Evolutionary conservation across 2,329 filamentous ascomycete genomes (phyloP).

Genomic region (Fusarium sp.): DNA sequence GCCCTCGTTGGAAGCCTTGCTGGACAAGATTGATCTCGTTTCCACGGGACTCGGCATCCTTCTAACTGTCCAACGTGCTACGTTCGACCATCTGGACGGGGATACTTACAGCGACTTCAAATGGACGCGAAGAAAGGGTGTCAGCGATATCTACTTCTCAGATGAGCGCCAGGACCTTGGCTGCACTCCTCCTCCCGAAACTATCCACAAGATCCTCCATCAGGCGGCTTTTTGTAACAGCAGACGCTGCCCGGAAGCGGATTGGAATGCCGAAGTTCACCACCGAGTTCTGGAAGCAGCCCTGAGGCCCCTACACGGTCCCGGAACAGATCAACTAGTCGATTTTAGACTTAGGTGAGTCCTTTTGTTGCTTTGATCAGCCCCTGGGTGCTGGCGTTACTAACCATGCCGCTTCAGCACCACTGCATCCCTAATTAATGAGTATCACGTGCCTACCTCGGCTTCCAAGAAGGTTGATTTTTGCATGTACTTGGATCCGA

Average conservation of each 20-base stretch:
- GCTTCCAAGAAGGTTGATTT: slow-evolving; percentile 11
- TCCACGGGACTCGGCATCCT: slow-evolving; percentile 13
- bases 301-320: slow-evolving; percentile 7
- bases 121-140: slow-evolving; percentile 3
- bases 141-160: slow-evolving; percentile 20
- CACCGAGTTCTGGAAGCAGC: slow-evolving; percentile 24
- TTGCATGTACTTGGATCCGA: neutral
- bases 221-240: slow-evolving; percentile 17
- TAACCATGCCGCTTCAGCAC: neutral
- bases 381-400: neutral
- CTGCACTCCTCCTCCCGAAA: slow-evolving; percentile 4
- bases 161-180: slow-evolving; percentile 14
- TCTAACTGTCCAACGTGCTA: neutral
- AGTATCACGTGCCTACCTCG: slow-evolving; percentile 7
- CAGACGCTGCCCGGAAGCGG: slow-evolving; percentile 9
- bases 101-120: slow-evolving; percentile 21
- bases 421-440: slow-evolving; percentile 3
- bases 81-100: neutral
- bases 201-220: slow-evolving; percentile 18
- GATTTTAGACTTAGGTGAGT: slow-evolving; percentile 21
- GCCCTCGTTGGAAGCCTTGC: slow-evolving; percentile 12
- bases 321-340: slow-evolving; percentile 3
- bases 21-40: slow-evolving; percentile 18
- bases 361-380: neutral
- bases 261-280: slow-evolving; percentile 28